Evolutionary conservation across 164 flowering plant genomes (phyloP).

Genomic region (Stephania japonica): DNA sequence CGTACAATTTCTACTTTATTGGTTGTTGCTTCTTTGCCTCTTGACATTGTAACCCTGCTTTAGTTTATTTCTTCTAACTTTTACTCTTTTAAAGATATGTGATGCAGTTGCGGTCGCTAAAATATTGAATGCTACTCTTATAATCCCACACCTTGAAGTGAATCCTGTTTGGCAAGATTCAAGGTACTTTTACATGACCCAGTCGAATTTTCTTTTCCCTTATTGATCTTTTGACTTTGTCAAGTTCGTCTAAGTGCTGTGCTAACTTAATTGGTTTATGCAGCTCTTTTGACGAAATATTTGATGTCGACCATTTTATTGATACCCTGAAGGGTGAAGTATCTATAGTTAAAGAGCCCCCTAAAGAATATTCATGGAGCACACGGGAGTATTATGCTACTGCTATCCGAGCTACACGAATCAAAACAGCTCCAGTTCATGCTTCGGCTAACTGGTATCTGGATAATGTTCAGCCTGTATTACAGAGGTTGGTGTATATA

Average conservation of each 20-base stretch:
- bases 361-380: slow-evolving; percentile 85
- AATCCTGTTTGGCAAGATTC: slow-evolving; percentile 98
- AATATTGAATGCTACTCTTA: slow-evolving; percentile 94
- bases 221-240: not conserved
- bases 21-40: not conserved
- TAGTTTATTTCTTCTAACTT: not conserved
- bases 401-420: slow-evolving; percentile 78
- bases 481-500: slow-evolving; percentile 55
- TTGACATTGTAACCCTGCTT: not conserved
- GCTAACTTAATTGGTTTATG: slow-evolving; percentile 24
- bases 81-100: slow-evolving; percentile 48
- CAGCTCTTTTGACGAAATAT: slow-evolving; percentile 91
- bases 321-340: slow-evolving; percentile 78
- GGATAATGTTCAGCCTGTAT: slow-evolving; percentile 79
- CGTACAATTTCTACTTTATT: not conserved
- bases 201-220: not conserved
- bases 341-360: slow-evolving; percentile 75
- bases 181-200: slow-evolving; percentile 38
- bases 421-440: slow-evolving; percentile 91
- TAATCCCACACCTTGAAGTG: slow-evolving; percentile 86
- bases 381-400: slow-evolving; percentile 94
- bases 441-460: slow-evolving; percentile 94
- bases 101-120: slow-evolving; percentile 99
- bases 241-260: not conserved
- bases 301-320: slow-evolving; percentile 97